phyloP scores from a whole-genome alignment of 2,329 filamentous ascomycete species.

The Fusarium penzigii region DNA sequence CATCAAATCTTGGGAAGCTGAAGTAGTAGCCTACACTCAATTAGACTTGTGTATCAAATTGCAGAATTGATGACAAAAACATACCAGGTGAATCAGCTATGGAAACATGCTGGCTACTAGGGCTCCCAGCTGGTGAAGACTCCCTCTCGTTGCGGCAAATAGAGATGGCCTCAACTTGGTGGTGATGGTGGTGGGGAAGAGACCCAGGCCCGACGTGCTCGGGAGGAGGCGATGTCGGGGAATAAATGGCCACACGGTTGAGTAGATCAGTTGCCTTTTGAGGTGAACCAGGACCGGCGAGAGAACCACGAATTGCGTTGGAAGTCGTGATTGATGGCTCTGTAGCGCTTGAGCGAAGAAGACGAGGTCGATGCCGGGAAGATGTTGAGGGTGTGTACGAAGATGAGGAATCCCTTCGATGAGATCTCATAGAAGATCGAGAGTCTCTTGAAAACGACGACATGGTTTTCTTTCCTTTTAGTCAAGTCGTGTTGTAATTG shows the following conservation, averaged over 20 bases:
- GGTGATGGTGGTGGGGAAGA: conserved; percentile 9
- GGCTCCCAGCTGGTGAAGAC: conserved; percentile 20
- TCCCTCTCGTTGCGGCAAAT: conserved; percentile 24
- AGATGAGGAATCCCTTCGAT: conserved; percentile 30
- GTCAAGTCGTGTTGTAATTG: neutral
- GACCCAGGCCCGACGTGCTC: conserved; percentile 22
- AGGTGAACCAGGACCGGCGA: conserved; percentile 49
- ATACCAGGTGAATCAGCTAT: conserved; percentile 31
- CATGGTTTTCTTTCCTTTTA: conserved; percentile 11
- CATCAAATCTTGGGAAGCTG: conserved; percentile 74
- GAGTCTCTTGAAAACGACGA: conserved; percentile 28
- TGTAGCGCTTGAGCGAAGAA: conserved; percentile 56
- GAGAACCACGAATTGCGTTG: conserved; percentile 52
- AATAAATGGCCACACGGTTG: conserved; percentile 53
- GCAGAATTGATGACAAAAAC: neutral
- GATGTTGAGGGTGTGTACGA: conserved; percentile 21
- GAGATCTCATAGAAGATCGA: conserved; percentile 26
- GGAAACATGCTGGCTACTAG: conserved; percentile 24
- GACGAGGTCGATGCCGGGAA: conserved; percentile 49
- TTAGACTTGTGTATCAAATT: conserved; percentile 35
- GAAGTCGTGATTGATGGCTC: conserved; percentile 60
- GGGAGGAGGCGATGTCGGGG: conserved; percentile 21
- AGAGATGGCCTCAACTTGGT: conserved; percentile 24
- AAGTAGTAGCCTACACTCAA: conserved; percentile 56
- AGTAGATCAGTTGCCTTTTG: conserved; percentile 57